Evolutionary conservation across 2,329 filamentous ascomycete species (phyloP), one percentile per base, ranked within the genome.

Genomic region (Colletotrichum australisinense): DNA sequence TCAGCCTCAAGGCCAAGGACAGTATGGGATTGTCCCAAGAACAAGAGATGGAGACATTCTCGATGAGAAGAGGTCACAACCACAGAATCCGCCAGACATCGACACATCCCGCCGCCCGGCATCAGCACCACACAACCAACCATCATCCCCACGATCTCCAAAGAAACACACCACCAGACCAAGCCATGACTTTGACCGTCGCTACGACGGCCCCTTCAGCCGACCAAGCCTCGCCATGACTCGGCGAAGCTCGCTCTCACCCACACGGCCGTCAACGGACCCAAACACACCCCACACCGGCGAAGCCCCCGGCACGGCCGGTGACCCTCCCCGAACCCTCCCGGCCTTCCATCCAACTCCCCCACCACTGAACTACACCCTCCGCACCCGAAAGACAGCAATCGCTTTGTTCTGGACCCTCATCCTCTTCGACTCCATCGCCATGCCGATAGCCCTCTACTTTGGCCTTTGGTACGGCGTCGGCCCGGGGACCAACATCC

Each of bases 351-450:
- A 67, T 26, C 57, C 72, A 8, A 66, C 62, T 1, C 75, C 75
- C 5, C 75, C 75, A 7, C 57, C 74, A 42, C 65, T 76, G 1
- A 76, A 76, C 26, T 76, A 76, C 75, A 75, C 67, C 16, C 72
- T 76, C 14, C 71, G 63, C 35, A 75, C 72, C 59, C 76, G 90
- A 57, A 90, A 89, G 77, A 87, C 86, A 80, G 83, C 86, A 42
- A 90, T 92, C 74, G 81, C 85, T 49, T 81, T 89, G 74, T 92
- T 92, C 81, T 92, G 90, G 90, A 82, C 82, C 0, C 78, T 92
- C 53, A 89, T 91, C 69, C 78, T 91, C 26, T 77, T 91, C 71
- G 90, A 92, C 80, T 89, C 87, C 63, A 83, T 90, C 72, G 86
- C 83, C 69, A 88, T 90, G 80, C 90, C 90, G 22, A 84, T 92